Percentiles rank a stretch among this genome's conserved stretches.
Conservation (phyloP, 2,329 filamentous ascomycete species). For the Coniella vitis region DNA sequence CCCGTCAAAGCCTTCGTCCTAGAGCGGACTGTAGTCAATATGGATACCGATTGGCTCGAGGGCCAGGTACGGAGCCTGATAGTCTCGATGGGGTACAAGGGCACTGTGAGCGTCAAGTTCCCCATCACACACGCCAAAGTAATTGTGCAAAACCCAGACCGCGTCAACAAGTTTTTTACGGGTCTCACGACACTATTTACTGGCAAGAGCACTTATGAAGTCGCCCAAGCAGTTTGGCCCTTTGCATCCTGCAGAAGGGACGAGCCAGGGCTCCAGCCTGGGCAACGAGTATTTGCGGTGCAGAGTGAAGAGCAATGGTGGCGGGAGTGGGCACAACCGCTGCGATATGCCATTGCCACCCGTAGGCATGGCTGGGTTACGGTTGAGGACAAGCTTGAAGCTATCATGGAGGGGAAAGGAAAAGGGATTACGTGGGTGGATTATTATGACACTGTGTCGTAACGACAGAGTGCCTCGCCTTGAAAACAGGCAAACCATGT, state of each 20-base stretch:
- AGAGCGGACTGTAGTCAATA: constrained; percentile 46
- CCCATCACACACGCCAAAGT: constrained; percentile 43
- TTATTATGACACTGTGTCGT: constrained; percentile 28
- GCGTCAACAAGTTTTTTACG: constrained; percentile 47
- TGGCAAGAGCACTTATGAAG: constrained; percentile 48
- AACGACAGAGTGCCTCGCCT: no score
- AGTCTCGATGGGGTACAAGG: constrained; percentile 42
- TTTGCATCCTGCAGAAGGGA: constrained; percentile 44
- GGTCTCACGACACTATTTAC: constrained; percentile 44
- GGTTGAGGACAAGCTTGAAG: constrained; percentile 47
- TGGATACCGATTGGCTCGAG: constrained; percentile 49
- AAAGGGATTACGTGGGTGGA: constrained; percentile 31
- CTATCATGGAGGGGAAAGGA: constrained; percentile 42
- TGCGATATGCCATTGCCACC: constrained; percentile 31
- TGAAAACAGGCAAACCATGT: no score
- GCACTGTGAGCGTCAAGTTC: constrained; percentile 41
- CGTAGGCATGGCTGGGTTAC: constrained; percentile 40
- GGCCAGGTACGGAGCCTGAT: constrained; percentile 46
- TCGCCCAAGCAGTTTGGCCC: constrained; percentile 50
- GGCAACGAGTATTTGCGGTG: constrained; percentile 36
- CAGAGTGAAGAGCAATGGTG: constrained; percentile 52
- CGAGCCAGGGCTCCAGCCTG: constrained; percentile 21
- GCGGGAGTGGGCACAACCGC: constrained; percentile 42
- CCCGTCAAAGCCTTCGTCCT: constrained; percentile 43
- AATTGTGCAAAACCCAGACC: constrained; percentile 44